phyloP scores from a whole-genome alignment of 2,329 filamentous ascomycete genomes.

The Fusarium tupiense region DNA sequence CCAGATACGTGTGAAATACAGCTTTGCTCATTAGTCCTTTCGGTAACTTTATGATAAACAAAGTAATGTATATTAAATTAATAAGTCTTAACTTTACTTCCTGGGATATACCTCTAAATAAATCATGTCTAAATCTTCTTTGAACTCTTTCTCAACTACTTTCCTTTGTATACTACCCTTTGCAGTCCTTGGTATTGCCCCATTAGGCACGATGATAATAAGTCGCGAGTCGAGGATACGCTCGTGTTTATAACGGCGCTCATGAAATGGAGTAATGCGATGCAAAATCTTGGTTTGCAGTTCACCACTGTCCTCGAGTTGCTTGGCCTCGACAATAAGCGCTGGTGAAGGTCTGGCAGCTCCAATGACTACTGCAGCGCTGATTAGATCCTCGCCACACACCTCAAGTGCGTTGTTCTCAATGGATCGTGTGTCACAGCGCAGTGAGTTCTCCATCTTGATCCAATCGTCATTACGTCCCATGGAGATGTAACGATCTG shows the following conservation, averaged over 20 bases:
- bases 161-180: background rate
- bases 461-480: background rate
- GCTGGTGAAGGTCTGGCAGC: background rate
- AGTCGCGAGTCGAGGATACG: background rate
- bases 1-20: no score
- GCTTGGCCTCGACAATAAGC: background rate
- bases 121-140: background rate
- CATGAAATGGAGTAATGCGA: background rate
- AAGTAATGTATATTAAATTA: rapidly evolving
- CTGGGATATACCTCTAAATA: background rate
- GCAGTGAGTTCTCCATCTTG: background rate
- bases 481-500: background rate
- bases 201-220: background rate
- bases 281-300: background rate
- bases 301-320: background rate
- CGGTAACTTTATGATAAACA: no score
- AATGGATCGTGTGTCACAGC: background rate
- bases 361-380: background rate
- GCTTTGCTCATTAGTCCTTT: no score
- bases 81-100: background rate
- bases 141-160: background rate
- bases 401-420: background rate
- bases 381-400: background rate
- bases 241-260: background rate
- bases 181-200: background rate